Evolutionary conservation across 192 early-diverging fungal genomes (phyloP), one percentile per base, ranked within the genome.

Genomic region (Entomortierella parvispora): DNA sequence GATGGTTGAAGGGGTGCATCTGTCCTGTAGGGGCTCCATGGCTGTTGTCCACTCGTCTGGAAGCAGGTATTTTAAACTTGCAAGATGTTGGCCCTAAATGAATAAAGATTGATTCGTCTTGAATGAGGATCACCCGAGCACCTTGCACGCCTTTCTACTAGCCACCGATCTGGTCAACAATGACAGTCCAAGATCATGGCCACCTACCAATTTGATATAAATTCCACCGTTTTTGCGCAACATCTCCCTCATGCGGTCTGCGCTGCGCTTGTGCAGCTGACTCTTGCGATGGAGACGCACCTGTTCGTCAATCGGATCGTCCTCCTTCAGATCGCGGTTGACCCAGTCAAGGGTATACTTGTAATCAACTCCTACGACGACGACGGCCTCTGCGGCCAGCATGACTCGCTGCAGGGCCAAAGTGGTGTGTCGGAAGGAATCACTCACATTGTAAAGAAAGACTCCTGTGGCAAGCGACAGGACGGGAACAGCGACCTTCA

Each of bases 1-100:
- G 10, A 93, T 60, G 3, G 91, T 65, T 10, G 94, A 90, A 29
- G 92, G 87, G 8, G 92, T 91, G 65, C 94, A 95, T 28, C 85
- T 83, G 80, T 98, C 95, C 72, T 96, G 94, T 25, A 96, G 80
- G 40, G 80, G 76, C 23, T 87, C 85, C 91, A 98, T 92, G 1
- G 94, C 94, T 2, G 85, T 74, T 28, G 94, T 95, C 89, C 96
- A 98, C 76, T 98, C 95, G 9, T 69, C 58, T n/a, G 96, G 96
- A 14, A 98, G 83, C 5, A 98, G 68, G 60, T 95, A 95, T 18
- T 68, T 77, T 49, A 77, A 59, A 64, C 74, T 77, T 12, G 74
- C 74, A 20, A 77, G 47, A 42, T 77, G 74, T 64, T 77, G 74
- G n/a, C 74, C 74, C 74, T 77, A 62, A 48, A 18, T 2, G 43